Evolutionary conservation across 345 rosid species (phyloP), one percentile per base, ranked within the genome.

Genomic region (Brassica incana): DNA sequence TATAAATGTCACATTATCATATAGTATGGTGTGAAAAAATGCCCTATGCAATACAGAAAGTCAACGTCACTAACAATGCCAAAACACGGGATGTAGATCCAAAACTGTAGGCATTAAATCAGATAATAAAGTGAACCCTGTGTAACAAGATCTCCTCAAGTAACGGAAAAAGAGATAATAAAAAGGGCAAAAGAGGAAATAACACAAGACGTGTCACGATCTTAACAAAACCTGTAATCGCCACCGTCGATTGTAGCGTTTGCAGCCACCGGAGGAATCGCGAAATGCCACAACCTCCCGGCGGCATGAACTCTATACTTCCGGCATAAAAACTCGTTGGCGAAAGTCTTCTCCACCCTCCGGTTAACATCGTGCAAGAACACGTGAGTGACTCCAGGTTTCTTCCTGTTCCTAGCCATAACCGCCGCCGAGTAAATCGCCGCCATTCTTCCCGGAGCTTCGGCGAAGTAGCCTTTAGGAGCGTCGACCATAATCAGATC

Each of bases 341-440:
- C 93, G 5, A 25, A 89, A 11, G 63, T 65, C 80, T 88, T 89
- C 84, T 89, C 93, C 27, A 89, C 91, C 15, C 71, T 89, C 86
- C 91, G 81, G 58, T 89, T 81, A n/a, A 89, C 88, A 30, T 91
- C 92, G 65, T 84, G 96, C 80, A 91, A 72, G 62, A 84, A 84
- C 71, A 91, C 89, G 38, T 88, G 93, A 16, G 94, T 91, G 52
- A 83, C 89, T 14, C 92, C 93, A 0, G 87, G 38, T 36, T 87
- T 86, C 36, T 78, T 87, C 76, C 90, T 82, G 71, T 71, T 79
- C 74, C 91, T 83, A 45, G 91, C 91, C 93, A 89, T 89, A 4
- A 89, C 88, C 66, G 88, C 93, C 7, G 93, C 90, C 16, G 91
- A 89, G 78, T 83, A 89, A 40, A 89, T 88, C 62, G 93, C 93